These are phyloP conservation scores for Alternaria tenuissima DNA, from an alignment of 2,329 filamentous ascomycete species.

Conservation along the genomic window DNA sequence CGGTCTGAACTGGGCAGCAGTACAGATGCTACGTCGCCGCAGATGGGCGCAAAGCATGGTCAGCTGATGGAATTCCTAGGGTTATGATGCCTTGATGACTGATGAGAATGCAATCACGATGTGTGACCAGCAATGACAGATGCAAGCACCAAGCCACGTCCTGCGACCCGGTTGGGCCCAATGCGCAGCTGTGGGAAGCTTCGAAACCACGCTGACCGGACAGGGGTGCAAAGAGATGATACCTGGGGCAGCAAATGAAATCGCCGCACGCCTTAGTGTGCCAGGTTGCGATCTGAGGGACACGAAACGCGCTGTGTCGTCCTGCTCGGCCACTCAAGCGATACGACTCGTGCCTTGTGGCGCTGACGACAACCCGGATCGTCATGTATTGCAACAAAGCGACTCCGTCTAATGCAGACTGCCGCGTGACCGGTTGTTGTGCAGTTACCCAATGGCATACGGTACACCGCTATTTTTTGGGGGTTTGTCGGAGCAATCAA, in stretches of 20 bases:
- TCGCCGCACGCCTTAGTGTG: conserved; percentile 26
- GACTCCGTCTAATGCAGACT: conserved; percentile 23
- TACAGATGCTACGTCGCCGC: conserved; percentile 27
- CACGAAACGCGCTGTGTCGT: conserved; percentile 42
- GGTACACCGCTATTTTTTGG: conserved; percentile 43
- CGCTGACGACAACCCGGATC: conserved; percentile 32
- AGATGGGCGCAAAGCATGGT: conserved; percentile 32
- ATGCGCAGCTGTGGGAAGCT: conserved; percentile 26
- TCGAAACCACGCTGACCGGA: conserved; percentile 35
- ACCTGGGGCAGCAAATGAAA: conserved; percentile 44
- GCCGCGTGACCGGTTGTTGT: conserved; percentile 26
- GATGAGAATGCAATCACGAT: conserved; percentile 26
- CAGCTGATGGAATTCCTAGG: conserved; percentile 40
- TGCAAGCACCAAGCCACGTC: conserved; percentile 23
- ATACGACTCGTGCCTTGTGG: conserved; percentile 76
- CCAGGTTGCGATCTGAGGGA: conserved; percentile 21
- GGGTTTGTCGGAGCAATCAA: conserved; percentile 32
- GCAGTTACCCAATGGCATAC: conserved; percentile 12
- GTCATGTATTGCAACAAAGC: conserved; percentile 31
- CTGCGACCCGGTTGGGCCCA: conserved; percentile 35
- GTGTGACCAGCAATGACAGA: conserved; percentile 25
- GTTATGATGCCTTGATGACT: conserved; percentile 23
- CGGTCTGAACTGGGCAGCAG: conserved; percentile 25
- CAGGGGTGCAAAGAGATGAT: conserved; percentile 28
- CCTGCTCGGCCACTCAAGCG: conserved; percentile 53